Evolutionary conservation across 2,329 filamentous ascomycete species (phyloP), one percentile per base, ranked within the genome.

Genomic region (Dendrostoma leiphaemia): DNA sequence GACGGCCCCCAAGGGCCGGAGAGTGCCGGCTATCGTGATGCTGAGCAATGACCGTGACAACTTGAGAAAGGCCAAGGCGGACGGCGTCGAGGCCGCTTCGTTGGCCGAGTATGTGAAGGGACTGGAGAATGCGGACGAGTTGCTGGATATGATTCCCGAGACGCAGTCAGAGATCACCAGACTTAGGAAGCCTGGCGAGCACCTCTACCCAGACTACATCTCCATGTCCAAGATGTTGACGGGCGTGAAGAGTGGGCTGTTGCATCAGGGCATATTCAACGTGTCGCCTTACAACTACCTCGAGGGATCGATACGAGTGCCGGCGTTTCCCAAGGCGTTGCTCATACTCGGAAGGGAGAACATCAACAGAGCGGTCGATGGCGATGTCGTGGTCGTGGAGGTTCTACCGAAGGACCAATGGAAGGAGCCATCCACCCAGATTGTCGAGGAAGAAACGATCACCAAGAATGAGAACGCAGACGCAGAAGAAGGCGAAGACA

Each of bases 251-350:
- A 85, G 85, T 48, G 91, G 92, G 4, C 85, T 91, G 51, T 76
- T 99, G 63, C 94, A 99, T 68, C 93, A 99, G 72, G 94, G 94
- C 6, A 86, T 90, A 23, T 99, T 97, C 76, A 96, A 92, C 66
- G 91, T 97, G 26, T 97, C 94, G 7, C 90, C 91, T 1, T 99
- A 97, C 78, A 99, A 99, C 74, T 99, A 97, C 64, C 79, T 99
- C 10, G 94, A 99, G 70, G 94, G 91, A 2, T 91, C 91, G 1
- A 89, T 97, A 59, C 88, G 93, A 63, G 91, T 96, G 1, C 85
- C 92, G 1, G 85, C 92, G 4, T 99, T 99, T 65, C 88, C 94
- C 56, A 95, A 94, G 64, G 82, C 91, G 1, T 81, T 99, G 28
- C 79, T 99, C 15, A 82, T 99, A 44, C 80, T 97, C 15, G 94